phyloP scores from a whole-genome alignment of 2,329 filamentous ascomycete species.

The Sclerotinia minor region DNA sequence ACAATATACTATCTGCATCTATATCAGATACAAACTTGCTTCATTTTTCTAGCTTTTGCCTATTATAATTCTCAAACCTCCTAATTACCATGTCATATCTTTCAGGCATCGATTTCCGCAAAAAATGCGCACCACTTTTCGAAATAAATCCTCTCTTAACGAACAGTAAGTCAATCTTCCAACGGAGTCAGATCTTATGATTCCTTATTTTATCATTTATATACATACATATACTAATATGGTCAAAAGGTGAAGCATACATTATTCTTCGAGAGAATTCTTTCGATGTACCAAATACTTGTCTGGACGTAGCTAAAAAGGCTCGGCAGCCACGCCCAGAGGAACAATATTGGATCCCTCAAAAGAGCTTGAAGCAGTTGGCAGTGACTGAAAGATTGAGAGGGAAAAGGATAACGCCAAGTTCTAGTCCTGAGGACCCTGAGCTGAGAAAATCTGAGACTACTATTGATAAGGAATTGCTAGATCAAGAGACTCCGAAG shows the following conservation, averaged over 20 bases:
- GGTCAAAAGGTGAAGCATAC: not conserved
- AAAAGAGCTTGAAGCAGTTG: not conserved
- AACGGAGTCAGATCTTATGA: not conserved
- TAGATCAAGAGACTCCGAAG: not conserved
- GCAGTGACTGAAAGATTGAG: not conserved
- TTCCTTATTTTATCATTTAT: fast-evolving
- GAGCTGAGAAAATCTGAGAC: too few species aligned
- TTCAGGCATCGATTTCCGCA: not conserved
- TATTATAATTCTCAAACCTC: not conserved
- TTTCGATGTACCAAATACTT: not conserved
- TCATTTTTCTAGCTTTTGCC: not conserved
- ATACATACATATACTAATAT: not conserved
- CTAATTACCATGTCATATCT: not conserved
- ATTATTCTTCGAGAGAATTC: not conserved
- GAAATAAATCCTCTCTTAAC: not conserved
- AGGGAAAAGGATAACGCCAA: not conserved
- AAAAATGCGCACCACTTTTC: not conserved
- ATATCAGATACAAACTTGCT: not conserved
- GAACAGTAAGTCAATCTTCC: not conserved
- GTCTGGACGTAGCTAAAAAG: not conserved
- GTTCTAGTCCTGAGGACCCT: not conserved
- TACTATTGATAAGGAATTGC: not conserved
- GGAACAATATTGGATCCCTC: not conserved
- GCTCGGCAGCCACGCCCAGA: not conserved
- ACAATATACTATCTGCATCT: not conserved